phyloP scores from a whole-genome alignment of 2,329 filamentous ascomycete genomes.

The Conoideocrella luteorostrata region DNA sequence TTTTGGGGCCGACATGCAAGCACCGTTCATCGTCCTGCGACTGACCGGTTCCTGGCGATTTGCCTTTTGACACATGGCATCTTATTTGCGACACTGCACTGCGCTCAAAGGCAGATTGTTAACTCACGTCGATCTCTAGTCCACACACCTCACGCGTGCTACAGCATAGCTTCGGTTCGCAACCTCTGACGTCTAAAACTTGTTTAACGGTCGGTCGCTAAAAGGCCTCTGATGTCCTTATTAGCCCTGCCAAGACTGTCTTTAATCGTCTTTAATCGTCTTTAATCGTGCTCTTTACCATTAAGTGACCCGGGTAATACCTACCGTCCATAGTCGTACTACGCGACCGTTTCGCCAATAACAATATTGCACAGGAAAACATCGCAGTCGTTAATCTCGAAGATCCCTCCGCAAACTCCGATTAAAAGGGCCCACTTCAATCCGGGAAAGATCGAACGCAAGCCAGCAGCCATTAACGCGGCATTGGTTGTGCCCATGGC shows the following conservation, averaged over 20 bases:
- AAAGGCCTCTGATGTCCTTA: conserved; percentile 20
- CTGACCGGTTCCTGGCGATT: too few species aligned
- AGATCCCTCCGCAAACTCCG: conserved; percentile 35
- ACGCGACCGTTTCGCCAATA: conserved; percentile 21
- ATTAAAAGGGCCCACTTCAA: conserved; percentile 29
- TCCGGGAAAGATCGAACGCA: conserved; percentile 26
- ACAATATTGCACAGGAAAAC: conserved; percentile 27
- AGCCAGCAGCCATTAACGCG: conserved; percentile 16
- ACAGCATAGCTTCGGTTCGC: background rate
- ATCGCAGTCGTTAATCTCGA: conserved; percentile 8
- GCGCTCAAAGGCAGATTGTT: too few species aligned
- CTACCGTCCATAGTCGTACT: conserved; percentile 22
- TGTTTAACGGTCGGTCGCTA: conserved; percentile 17
- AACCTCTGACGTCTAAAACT: conserved; percentile 11
- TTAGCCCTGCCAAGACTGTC: conserved; percentile 21
- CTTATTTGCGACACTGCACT: too few species aligned
- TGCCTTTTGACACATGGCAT: too few species aligned
- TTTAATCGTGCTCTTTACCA: conserved; percentile 17
- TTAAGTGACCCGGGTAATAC: conserved; percentile 18
- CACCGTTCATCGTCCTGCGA: too few species aligned
- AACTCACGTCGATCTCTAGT: too few species aligned
- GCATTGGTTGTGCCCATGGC: conserved; percentile 23
- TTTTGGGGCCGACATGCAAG: too few species aligned
- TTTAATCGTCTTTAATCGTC: too few species aligned
- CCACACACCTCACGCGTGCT: too few species aligned